Base-by-base conservation (phyloP, 2,329 filamentous ascomycete genomes). In the Raffaelea albimanens region DNA sequence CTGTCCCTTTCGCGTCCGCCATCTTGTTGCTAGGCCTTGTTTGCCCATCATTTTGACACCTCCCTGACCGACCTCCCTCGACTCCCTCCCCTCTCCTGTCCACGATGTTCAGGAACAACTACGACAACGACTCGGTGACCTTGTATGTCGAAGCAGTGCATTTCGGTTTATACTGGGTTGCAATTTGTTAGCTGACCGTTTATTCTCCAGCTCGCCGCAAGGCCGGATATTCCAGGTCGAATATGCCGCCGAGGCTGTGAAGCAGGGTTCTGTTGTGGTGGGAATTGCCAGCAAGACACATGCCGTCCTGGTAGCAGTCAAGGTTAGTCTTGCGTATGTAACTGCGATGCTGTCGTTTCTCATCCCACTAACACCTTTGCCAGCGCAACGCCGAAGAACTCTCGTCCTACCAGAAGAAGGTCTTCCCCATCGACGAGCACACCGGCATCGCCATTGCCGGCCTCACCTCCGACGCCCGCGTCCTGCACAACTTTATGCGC, bases 401-500 rank as follows among this genome's bases (percentile, higher is more conserved):
- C 50, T 98, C 93, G 52, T 97, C 93, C 45, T 98, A 98, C 79
- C 93, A 98, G 73, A 96, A 96, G 80, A 98, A 98, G 76, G 83
- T 98, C 64, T 96, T 98, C 69, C 80, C 84, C 59, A 84, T 98
- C 70, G 93, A 98, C 69, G 87, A 91, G 61, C 93, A 98, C 69
- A 84, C 93, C 59, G n/a, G 90, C 57, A 83, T 98, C 61, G 89
- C 91, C 61, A 94, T 98, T 61, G 93, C 93, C 57, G 93, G 93
- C 59, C 87, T 98, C 53, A 93, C 93, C 57, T 96, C 91, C 50
- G 93, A 98, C 69, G 93, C 91, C 63, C 93, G 93, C 62, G 93
- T 98, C 59, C 89, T 98, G 59, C 96, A 90, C 76, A 98, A 98
- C 80, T 98, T 96, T 76, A 97, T 98, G 91, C 97, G 96, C 76